A percentile compares a stretch with the other conserved stretches of the same genome.
These are phyloP conservation scores for Murraya paniculata DNA, from an alignment of 345 rosid species.

Conservation along the genomic window DNA sequence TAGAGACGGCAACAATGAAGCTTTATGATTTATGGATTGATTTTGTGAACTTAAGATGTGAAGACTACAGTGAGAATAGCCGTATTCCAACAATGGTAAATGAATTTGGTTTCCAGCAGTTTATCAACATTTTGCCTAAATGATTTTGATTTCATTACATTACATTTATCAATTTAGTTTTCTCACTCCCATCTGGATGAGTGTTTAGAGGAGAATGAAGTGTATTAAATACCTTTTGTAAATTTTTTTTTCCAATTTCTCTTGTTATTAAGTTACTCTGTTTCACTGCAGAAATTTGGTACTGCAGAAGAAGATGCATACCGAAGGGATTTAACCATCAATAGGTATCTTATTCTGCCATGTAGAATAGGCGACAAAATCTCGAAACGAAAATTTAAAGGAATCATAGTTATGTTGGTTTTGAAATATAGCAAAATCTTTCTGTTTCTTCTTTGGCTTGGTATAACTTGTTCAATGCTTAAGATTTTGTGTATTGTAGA, in stretches of 20 bases:
- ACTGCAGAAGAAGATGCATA: constrained; percentile 92
- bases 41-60: constrained; percentile 89
- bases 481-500: neutral
- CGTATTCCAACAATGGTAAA: constrained; percentile 87
- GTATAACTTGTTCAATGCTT: neutral
- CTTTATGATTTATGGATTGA: constrained; percentile 87
- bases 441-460: neutral
- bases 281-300: constrained; percentile 69
- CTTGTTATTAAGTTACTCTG: constrained; percentile 1
- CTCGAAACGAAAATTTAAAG: neutral
- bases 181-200: neutral
- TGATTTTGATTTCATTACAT: neutral
- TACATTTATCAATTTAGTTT: neutral
- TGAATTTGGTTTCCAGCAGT: neutral
- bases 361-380: neutral
- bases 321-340: constrained; percentile 90
- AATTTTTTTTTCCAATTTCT: neutral
- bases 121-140: neutral
- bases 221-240: neutral
- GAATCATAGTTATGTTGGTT: neutral
- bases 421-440: neutral
- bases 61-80: constrained; percentile 79
- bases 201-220: neutral
- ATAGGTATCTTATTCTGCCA: constrained; percentile 50
- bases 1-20: constrained; percentile 91